Percentiles rank a stretch among this genome's conserved stretches.
These are phyloP conservation scores for Cyphellophora europaea DNA, from an alignment of 2,329 filamentous ascomycete genomes.

Conservation along the genomic window DNA sequence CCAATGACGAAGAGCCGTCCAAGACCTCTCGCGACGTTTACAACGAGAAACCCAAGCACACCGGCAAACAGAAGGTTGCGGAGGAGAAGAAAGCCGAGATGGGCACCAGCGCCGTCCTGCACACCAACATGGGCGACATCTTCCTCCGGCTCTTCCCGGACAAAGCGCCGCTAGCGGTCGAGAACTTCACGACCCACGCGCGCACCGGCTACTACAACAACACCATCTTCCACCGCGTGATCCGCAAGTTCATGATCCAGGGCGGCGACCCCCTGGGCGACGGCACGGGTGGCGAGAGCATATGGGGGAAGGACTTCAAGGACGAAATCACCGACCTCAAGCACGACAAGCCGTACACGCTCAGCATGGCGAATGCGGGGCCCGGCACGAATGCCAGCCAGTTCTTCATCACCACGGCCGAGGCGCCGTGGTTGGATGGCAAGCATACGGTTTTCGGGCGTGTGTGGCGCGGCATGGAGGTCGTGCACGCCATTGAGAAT, in stretches of 20 bases:
- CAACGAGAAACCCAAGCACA: conserved; percentile 77
- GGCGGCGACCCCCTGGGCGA: conserved; percentile 78
- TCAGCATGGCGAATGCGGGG: conserved; percentile 97
- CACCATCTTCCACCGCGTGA: conserved; percentile 94
- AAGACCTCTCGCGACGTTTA: conserved; percentile 84
- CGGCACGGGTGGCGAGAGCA: conserved; percentile 81
- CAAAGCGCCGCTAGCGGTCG: conserved; percentile 85
- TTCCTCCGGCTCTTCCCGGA: conserved; percentile 87
- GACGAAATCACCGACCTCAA: conserved; percentile 87
- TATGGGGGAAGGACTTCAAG: conserved; percentile 86
- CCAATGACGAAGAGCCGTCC: conserved; percentile 73
- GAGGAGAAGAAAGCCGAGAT: conserved; percentile 58
- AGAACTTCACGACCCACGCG: conserved; percentile 93
- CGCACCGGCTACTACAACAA: conserved; percentile 92
- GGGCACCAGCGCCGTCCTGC: conserved; percentile 72
- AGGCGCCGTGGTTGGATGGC: conserved; percentile 89
- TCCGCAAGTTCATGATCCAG: conserved; percentile 97
- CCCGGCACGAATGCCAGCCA: conserved; percentile 93
- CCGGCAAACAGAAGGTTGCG: conserved; percentile 40
- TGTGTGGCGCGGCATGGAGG: conserved; percentile 81
- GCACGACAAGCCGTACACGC: conserved; percentile 92
- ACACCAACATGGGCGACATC: conserved; percentile 91
- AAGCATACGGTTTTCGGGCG: conserved; percentile 96
- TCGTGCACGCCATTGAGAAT: conserved; percentile 94
- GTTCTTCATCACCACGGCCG: conserved; percentile 91